Conservation (phyloP, 305 asterid genomes). For the Striga hermonthica region DNA sequence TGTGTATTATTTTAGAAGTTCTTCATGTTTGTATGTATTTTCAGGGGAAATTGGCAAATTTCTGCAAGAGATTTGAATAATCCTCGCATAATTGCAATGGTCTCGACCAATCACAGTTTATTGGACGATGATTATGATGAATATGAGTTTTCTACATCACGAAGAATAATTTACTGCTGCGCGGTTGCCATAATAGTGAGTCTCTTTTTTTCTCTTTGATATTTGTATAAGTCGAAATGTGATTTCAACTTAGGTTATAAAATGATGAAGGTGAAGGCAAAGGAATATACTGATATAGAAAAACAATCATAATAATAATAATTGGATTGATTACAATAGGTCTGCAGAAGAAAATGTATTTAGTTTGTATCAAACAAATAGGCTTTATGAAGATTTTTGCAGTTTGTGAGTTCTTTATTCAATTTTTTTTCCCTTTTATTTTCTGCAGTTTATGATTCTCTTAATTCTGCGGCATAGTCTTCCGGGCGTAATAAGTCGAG, state of each 20-base stretch:
- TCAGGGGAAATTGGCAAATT: conserved; percentile 95
- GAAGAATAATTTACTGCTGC: conserved; percentile 80
- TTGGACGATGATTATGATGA: conserved; percentile 59
- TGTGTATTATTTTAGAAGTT: neutral
- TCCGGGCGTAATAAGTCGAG: conserved; percentile 63
- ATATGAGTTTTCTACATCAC: conserved; percentile 51
- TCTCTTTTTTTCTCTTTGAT: neutral
- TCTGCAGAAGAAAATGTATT: too few species aligned
- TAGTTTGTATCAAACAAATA: too few species aligned
- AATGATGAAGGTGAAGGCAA: too few species aligned
- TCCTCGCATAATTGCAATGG: conserved; percentile 74
- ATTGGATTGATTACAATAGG: too few species aligned
- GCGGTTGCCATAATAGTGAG: conserved; percentile 67
- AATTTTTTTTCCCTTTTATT: neutral
- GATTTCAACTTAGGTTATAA: too few species aligned
- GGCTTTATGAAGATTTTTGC: too few species aligned
- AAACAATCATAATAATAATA: too few species aligned
- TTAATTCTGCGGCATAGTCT: conserved; percentile 76
- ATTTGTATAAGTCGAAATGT: too few species aligned
- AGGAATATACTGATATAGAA: too few species aligned
- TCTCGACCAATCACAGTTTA: conserved; percentile 55
- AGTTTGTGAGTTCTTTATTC: neutral
- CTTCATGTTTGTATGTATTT: conserved; percentile 19
- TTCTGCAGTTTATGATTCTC: conserved; percentile 75
- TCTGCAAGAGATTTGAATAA: conserved; percentile 64